Evolutionary conservation across 106 monocot genomes (phyloP).

Genomic region (Iris macrosiphon): DNA sequence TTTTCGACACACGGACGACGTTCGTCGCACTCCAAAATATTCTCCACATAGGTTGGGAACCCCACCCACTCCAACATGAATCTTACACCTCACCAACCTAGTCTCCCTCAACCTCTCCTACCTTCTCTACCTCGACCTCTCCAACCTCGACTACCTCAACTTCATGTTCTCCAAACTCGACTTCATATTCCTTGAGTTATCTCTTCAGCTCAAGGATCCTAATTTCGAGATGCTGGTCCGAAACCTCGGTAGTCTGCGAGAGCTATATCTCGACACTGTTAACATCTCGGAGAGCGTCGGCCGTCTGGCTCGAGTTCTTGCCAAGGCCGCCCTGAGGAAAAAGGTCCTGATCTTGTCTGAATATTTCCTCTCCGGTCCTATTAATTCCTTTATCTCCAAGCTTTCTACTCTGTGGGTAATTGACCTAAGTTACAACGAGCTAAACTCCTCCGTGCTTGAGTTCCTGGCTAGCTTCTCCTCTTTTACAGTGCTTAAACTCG

Average conservation of each 20-base stretch:
- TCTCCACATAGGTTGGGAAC: no score
- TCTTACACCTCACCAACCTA: no score
- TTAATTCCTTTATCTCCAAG: conserved; percentile 15
- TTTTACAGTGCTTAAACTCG: conserved; percentile 23
- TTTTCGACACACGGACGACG: no score
- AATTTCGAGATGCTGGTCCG: no score
- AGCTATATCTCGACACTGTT: conserved; percentile 24
- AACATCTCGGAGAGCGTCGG: conserved; percentile 11
- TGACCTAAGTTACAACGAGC: conserved; percentile 24
- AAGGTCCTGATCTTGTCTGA: conserved; percentile 29
- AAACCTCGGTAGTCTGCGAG: conserved; percentile 14
- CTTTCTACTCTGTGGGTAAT: conserved; percentile 22
- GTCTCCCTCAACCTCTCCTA: no score
- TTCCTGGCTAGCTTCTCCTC: conserved; percentile 29
- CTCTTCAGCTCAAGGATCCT: conserved; percentile 15
- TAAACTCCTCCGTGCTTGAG: conserved; percentile 17
- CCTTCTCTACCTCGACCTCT: conserved; percentile 52
- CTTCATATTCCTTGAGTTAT: conserved; percentile 45
- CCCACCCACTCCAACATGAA: no score
- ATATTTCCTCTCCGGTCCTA: conserved; percentile 31
- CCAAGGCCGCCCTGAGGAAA: no score
- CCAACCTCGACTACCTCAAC: conserved; percentile 30
- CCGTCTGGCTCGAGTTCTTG: conserved; percentile 18
- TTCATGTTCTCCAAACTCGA: conserved; percentile 22
- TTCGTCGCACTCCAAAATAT: no score